Base-by-base conservation (phyloP, 1,284 basidiomycete species). In the Cutaneotrichosporon curvatum region DNA sequence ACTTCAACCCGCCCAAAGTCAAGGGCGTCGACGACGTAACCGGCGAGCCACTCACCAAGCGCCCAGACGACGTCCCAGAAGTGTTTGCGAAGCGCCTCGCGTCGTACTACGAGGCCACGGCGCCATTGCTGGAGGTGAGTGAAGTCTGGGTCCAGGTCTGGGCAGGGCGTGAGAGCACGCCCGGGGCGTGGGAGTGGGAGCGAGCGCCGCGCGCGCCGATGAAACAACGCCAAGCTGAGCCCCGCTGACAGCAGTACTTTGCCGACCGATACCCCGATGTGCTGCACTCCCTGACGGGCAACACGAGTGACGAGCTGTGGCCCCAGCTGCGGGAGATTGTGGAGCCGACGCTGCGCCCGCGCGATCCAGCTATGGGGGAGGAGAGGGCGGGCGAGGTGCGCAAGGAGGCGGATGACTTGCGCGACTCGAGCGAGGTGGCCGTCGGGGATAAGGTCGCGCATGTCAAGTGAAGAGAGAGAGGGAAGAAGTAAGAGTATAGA, bases 31-130 rank as follows among this genome's bases (percentile, higher is more conserved):
- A 97, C 74, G 92, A 98, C 66, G 74, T 84, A 50, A 97, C 94
- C 0, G 92, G 91, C 21, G 91, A 99, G 68, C 81, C 85, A 5
- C 77, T 99, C 19, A 82, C 77, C 20, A 88, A 88, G 67, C 79
- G 95, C 34, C 84, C 89, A 20, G 92, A 99, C 66, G 92, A 98
- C 68, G 87, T 88, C 60, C 84, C 89, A 11, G 86, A 87, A 70
- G 80, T 83, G 20, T 95, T 94, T 68, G 76, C 81, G 31, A 85
- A 83, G 43, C 82, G 91, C 15, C 75, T 96, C 21, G 71, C 77
- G 43, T 79, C 83, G 45, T 97, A 91, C 71, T 91, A 95, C 65
- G 75, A 79, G n/a, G 81, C 84, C 19, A 96, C 92, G 0, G 83
- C 86, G 5, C 90, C 92, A 8, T 76, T 97, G 37, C 75, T 96